Base-by-base conservation (phyloP, 352 stramenopile genomes). In the Phytophthora aleatoria region DNA sequence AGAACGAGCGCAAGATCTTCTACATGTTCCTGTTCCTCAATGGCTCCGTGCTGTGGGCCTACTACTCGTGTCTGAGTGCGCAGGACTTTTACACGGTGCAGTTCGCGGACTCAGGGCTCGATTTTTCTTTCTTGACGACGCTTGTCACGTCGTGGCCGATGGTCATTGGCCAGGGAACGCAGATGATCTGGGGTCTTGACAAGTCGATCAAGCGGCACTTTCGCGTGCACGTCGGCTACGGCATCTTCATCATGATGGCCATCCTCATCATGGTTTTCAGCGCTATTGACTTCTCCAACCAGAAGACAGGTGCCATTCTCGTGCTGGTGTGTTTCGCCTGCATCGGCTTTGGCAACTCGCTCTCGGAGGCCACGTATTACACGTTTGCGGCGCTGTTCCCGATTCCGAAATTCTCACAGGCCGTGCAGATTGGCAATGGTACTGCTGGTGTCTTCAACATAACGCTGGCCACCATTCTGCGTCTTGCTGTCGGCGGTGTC, bases 51-150 rank as follows among this genome's bases (percentile, higher is more conserved):
- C 67, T 92, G 35, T 92, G 83, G 81, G 76, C 78, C 7, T 90
- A 85, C 71, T 89, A 89, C 66, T 89, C 78, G 68, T 92, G 81
- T 49, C 62, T 92, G 42, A 89, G 79, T 50, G 81, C 79, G 0
- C 79, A 90, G 28, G 72, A 88, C 49, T 91, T 85, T 39, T 89
- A 89, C 62, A 50, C 44, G 28, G 49, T 68, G 8, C 38, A 74
- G 54, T 92, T 89, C 61, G 66, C 81, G 2, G 52, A 77, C 24
- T 77, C 75, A 0, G 62, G 66, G 48, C 20, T 20, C 20, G 20
- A 20, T 20, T 20, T 20, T 20, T 74, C 73, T 5, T 90, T 90
- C 70, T 49, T 92, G 12, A 90, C 79, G 15, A 90, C 77, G 60
- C 62, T 87, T 1, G 49, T 20, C 20, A 20, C 20, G 20, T 20